Conservation (phyloP, 352 stramenopile genomes). For the Phytophthora lateralis region DNA sequence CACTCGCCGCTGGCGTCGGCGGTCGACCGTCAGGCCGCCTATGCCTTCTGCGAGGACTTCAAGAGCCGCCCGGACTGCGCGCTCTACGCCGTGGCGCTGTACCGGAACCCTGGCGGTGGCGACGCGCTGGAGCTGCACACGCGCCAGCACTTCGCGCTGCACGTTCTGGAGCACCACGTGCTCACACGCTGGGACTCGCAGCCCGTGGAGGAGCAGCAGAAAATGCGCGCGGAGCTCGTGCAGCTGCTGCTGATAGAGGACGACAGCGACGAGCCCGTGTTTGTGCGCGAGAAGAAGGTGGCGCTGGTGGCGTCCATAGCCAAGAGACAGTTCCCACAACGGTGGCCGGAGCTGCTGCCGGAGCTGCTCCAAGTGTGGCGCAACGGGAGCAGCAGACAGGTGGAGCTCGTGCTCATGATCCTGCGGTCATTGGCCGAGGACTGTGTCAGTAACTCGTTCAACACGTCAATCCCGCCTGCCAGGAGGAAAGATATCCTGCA, state of each 20-base stretch:
- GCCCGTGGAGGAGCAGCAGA: slow-evolving; percentile 48
- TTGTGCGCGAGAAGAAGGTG: slow-evolving; percentile 83
- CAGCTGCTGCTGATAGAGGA: slow-evolving; percentile 46
- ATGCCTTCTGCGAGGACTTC: slow-evolving; percentile 79
- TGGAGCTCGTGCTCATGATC: slow-evolving; percentile 77
- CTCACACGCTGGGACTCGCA: slow-evolving; percentile 59
- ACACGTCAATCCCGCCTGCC: slow-evolving; percentile 73
- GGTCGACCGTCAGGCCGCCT: slow-evolving; percentile 56
- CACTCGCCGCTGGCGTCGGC: slow-evolving; percentile 61
- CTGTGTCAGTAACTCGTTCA: slow-evolving; percentile 82
- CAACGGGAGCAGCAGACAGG: slow-evolving; percentile 41
- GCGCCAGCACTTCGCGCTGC: slow-evolving; percentile 79
- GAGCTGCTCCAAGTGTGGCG: slow-evolving; percentile 72
- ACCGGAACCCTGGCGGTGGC: slow-evolving; percentile 48
- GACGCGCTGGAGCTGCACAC: slow-evolving; percentile 49
- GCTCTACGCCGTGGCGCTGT: slow-evolving; percentile 76
- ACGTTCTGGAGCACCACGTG: slow-evolving; percentile 77
- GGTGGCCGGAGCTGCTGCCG: slow-evolving; percentile 69
- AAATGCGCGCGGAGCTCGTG: slow-evolving; percentile 62
- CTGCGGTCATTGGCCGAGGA: slow-evolving; percentile 78
- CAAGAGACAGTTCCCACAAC: slow-evolving; percentile 86
- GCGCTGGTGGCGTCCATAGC: slow-evolving; percentile 70
- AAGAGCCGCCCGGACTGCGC: slow-evolving; percentile 73
- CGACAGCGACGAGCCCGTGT: slow-evolving; percentile 52
- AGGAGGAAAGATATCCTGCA: slow-evolving; percentile 83